Evolutionary conservation across 1,284 basidiomycete genomes (phyloP), one percentile per base, ranked within the genome.

Genomic region (Austroboletus novae-zelandiae): DNA sequence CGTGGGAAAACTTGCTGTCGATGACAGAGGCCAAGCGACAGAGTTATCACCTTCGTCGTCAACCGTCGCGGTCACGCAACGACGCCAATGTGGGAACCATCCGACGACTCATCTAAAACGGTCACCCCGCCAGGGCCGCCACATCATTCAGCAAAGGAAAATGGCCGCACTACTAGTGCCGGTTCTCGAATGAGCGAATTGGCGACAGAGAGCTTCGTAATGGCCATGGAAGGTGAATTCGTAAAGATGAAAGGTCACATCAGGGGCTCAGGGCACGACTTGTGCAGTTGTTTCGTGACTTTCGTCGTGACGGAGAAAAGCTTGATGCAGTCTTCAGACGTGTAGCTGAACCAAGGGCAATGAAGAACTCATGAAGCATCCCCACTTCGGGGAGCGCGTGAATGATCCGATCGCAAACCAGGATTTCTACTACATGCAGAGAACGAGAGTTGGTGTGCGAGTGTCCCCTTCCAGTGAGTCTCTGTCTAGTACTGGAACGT

Each of bases 361-460:
- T 30, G 29, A 54, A 45, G 27, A 57, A 25, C 25, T 49, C 43
- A 25, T 43, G 37, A 3, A 57, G 8, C 6, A 27, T 30, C 23
- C 15, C 40, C 5, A 20, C 11, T 29, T n/a, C n/a, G n/a, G n/a
- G n/a, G n/a, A n/a, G n/a, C n/a, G n/a, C n/a, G n/a, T n/a, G n/a
- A n/a, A 35, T 10, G 36, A 56, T 40, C 1, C 3, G 6, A 15
- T 30, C n/a, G 25, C 56, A 56, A 11, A 14, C 15, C 7, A 56
- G 17, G 6, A 5, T n/a, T 20, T 50, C 41, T 35, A 58, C n/a
- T 27, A 15, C 29, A 10, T 9, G 31, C 13, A 23, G 45, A 41
- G 13, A n/a, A n/a, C 34, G 49, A 10, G 15, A 37, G 29, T 56
- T 41, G 20, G 48, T 47, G 17, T 43, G 59, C 5, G 53, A 61